These are phyloP conservation scores for Pugionium dolabratum DNA, from an alignment of 345 rosid genomes.

Conservation along the genomic window DNA sequence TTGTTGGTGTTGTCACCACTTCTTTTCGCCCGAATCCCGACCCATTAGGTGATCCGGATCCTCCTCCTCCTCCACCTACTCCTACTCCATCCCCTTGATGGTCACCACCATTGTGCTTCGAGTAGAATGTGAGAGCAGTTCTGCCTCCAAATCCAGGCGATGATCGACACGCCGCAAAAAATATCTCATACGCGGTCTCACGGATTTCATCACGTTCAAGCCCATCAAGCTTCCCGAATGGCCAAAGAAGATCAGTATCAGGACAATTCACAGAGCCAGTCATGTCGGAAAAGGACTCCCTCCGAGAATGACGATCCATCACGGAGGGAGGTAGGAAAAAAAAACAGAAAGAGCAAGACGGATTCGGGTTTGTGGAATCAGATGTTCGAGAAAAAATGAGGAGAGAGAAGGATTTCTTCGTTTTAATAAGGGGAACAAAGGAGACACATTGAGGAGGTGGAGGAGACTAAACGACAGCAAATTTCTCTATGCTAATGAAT, in stretches of 20 bases:
- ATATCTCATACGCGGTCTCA: conserved; percentile 82
- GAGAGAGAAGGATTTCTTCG: conserved; percentile 9
- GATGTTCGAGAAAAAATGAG: conserved; percentile 5
- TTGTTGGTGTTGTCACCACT: conserved; percentile 68
- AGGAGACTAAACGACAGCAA: conserved; percentile 25
- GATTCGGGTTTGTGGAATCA: not conserved
- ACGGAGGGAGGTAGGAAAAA: conserved; percentile 23
- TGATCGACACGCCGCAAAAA: conserved; percentile 81
- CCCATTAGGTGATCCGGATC: conserved; percentile 15
- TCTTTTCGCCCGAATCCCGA: conserved; percentile 40
- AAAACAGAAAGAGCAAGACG: not conserved
- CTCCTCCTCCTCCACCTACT: conserved; percentile 47
- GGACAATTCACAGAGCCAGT: conserved; percentile 25
- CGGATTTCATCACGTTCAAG: conserved; percentile 69
- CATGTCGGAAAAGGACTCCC: conserved; percentile 47
- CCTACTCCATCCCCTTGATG: conserved; percentile 40
- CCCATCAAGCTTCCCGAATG: conserved; percentile 59
- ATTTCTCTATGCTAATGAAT: not conserved
- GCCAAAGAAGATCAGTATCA: conserved; percentile 65
- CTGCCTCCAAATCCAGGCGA: conserved; percentile 87
- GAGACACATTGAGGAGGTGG: conserved; percentile 23
- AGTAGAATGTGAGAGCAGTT: conserved; percentile 60
- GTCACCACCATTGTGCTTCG: conserved; percentile 46
- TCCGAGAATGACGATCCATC: conserved; percentile 53
- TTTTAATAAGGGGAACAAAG: not conserved